Evolutionary conservation across 2,329 filamentous ascomycete species (phyloP), one percentile per base, ranked within the genome.

Genomic region (Metarhizium robertsii): DNA sequence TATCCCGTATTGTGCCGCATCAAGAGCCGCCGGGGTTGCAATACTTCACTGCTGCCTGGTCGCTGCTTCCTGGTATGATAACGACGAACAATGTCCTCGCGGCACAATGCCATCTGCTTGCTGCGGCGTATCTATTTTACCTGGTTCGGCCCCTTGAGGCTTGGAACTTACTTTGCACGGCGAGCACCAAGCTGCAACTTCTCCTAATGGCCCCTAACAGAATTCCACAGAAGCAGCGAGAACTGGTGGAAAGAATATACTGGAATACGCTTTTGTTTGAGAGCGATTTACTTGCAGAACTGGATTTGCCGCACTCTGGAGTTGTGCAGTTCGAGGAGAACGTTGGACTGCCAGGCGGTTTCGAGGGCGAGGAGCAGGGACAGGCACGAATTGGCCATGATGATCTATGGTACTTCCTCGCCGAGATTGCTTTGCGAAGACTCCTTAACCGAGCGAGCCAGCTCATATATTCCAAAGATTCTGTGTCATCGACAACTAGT

Each of bases 241-340:
- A 92, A 66, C 70, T 92, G 34, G 83, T 84, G 50, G 87, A 90
- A 69, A 78, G 89, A 51, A 86, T 92, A 14, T 94, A 90, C 72
- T 94, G 89, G 89, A 92, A 94, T 62, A 79, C 88, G 2, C 74
- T 92, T 2, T 79, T 92, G 52, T 90, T 90, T 57, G 88, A 92
- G 69, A 91, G 84, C 65, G 88, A 92, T 66, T 76, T 92, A 43
- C 76, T 92, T 4, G 87, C 88, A 8, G 88, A 92, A 67, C 73
- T 92, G 38, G 88, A 92, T 66, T 76, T 94, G 16, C 88, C 89
- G 4, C 88, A 92, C 67, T 92, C 88, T 2, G 88, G 88, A 5
- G 88, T 92, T 52, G 87, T 90, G 25, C 85, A 90, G 61, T 90
- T 90, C 55, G 89, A 92, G 67, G 88, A 92, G 64, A 83, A 84